phyloP scores from a whole-genome alignment of 345 rosid genomes.

The Odontarrhena argentea region DNA sequence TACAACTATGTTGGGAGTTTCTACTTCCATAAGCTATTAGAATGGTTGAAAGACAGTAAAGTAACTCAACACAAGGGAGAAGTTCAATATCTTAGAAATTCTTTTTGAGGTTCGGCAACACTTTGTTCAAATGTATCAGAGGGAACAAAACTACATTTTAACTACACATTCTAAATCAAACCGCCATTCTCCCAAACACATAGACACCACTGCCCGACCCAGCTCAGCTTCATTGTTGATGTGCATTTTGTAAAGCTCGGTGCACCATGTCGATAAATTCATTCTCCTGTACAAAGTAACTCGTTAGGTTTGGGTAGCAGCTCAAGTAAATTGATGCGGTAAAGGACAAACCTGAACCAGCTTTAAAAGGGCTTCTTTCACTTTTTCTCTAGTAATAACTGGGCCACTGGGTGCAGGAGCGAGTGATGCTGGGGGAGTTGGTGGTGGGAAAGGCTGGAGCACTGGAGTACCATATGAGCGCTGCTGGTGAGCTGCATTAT shows the following conservation, averaged over 20 bases:
- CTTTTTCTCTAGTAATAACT: constrained; percentile 69
- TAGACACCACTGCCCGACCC: constrained; percentile 10
- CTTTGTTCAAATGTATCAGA: constrained; percentile 29
- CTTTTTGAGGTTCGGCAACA: constrained; percentile 32
- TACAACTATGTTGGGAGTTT: neutral
- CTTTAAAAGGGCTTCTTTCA: constrained; percentile 66
- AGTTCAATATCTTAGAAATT: constrained; percentile 24
- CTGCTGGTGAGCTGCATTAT: constrained; percentile 49
- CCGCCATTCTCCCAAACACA: constrained; percentile 17
- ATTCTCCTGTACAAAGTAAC: constrained; percentile 54
- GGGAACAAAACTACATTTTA: constrained; percentile 31
- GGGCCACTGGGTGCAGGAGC: constrained; percentile 59
- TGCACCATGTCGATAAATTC: constrained; percentile 79
- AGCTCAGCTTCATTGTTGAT: constrained; percentile 47
- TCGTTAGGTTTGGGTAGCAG: constrained; percentile 18
- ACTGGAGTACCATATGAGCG: constrained; percentile 79
- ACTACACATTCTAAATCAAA: constrained; percentile 33
- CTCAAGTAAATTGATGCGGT: constrained; percentile 7
- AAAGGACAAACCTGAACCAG: constrained; percentile 75
- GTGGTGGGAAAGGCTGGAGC: constrained; percentile 97
- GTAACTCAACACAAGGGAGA: constrained; percentile 2
- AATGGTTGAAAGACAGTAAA: neutral
- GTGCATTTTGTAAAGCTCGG: constrained; percentile 69
- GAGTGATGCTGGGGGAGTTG: constrained; percentile 83
- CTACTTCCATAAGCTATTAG: neutral